A percentile compares a stretch with the other conserved stretches of the same genome.
phyloP scores from a whole-genome alignment of 805 yeast genomes.

The Ogataea nitratoaversa region DNA sequence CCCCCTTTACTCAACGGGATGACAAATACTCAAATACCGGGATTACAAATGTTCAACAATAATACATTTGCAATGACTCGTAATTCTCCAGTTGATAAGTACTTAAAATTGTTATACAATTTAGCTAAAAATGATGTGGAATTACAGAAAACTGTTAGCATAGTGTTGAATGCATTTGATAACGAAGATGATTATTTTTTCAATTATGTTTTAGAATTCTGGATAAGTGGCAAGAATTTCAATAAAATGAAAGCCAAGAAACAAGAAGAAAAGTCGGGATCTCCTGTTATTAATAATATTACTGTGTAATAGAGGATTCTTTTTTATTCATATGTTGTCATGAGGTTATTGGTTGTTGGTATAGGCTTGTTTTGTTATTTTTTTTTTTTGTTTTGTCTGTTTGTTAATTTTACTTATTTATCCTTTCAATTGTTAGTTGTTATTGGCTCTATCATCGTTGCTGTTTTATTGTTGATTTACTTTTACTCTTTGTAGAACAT shows the following conservation, averaged over 20 bases:
- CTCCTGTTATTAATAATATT: background rate
- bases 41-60: slow-evolving; percentile 14
- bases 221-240: slow-evolving; percentile 30
- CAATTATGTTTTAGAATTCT: slow-evolving; percentile 30
- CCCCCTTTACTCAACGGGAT: slow-evolving; percentile 1
- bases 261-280: slow-evolving; percentile 9
- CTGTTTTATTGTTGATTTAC: background rate
- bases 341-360: too few relatives aligned
- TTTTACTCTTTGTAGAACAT: background rate
- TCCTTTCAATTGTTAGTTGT: background rate
- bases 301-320: background rate
- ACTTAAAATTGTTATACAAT: slow-evolving; percentile 22
- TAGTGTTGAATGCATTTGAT: slow-evolving; percentile 27
- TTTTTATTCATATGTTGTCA: background rate
- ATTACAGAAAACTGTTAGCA: slow-evolving; percentile 23
- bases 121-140: slow-evolving; percentile 32
- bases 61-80: slow-evolving; percentile 8
- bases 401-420: background rate
- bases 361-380: too few relatives aligned
- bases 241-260: slow-evolving; percentile 25
- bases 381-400: background rate
- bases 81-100: slow-evolving; percentile 25
- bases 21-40: slow-evolving; percentile 13
- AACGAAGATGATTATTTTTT: slow-evolving; percentile 32
- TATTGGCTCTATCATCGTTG: background rate